Conservation (phyloP, 2,329 filamentous ascomycete species). For the Dissoconium aciculare region DNA sequence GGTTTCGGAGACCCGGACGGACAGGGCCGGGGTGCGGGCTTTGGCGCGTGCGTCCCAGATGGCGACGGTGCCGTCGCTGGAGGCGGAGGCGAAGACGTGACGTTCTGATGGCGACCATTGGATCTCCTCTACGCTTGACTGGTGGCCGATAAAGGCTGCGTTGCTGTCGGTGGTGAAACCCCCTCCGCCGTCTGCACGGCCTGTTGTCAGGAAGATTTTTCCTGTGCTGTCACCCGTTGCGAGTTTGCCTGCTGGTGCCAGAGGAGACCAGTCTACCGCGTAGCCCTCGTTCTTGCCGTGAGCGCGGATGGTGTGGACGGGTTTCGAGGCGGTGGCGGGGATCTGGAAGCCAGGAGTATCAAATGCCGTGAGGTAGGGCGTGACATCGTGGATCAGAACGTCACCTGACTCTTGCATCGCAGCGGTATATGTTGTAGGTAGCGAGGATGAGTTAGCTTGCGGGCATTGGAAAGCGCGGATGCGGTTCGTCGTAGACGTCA, state of each 20-base stretch:
- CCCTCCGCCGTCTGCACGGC: conserved; percentile 72
- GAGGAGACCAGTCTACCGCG: conserved; percentile 88
- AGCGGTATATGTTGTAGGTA: conserved; percentile 72
- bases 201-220: conserved; percentile 74
- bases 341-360: conserved; percentile 74
- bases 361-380: conserved; percentile 75
- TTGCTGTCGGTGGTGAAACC: conserved; percentile 78
- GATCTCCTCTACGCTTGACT: conserved; percentile 76
- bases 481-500: conserved; percentile 80
- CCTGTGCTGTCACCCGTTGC: conserved; percentile 85
- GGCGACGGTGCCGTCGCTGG: conserved; percentile 84
- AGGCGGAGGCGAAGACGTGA: conserved; percentile 87
- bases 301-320: conserved; percentile 70
- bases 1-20: conserved; percentile 63
- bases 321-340: conserved; percentile 72
- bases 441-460: conserved; percentile 50
- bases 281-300: conserved; percentile 84
- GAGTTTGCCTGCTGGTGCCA: conserved; percentile 67
- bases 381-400: conserved; percentile 87
- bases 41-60: conserved; percentile 93
- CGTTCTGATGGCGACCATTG: conserved; percentile 93
- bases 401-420: conserved; percentile 83
- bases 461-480: conserved; percentile 76
- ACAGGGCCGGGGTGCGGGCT: conserved; percentile 73
- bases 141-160: conserved; percentile 63